Evolutionary conservation across 306 rosid genomes (phyloP).

Genomic region (Pyrus communis): DNA sequence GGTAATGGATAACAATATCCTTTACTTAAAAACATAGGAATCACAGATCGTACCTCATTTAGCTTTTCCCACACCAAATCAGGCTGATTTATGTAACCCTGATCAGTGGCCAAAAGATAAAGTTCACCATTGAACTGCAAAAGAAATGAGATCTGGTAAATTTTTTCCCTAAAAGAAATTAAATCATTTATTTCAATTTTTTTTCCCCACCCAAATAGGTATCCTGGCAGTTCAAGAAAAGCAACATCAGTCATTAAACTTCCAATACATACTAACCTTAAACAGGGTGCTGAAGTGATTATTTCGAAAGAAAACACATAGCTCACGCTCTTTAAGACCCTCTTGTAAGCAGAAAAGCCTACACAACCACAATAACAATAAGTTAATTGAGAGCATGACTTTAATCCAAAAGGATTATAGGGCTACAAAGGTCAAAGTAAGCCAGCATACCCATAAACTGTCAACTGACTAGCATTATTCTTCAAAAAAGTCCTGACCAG

Average conservation of each 20-base stretch:
- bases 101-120: conserved; percentile 96
- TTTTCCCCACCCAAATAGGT: neutral
- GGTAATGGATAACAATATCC: neutral
- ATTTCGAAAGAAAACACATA: conserved; percentile 93
- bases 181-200: neutral
- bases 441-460: conserved; percentile 65
- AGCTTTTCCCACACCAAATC: conserved; percentile 99
- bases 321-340: conserved; percentile 91
- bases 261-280: conserved; percentile 60
- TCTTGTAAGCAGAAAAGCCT: conserved; percentile 96
- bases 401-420: conserved; percentile 5
- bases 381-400: conserved; percentile 3
- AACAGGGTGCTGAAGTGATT: conserved; percentile 99
- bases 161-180: neutral
- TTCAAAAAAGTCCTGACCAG: conserved; percentile 70
- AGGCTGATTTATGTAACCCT: conserved; percentile 93
- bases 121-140: conserved; percentile 75
- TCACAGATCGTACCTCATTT: conserved; percentile 60
- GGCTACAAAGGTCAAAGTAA: conserved; percentile 1
- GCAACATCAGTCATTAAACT: conserved; percentile 8
- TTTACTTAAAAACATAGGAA: neutral
- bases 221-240: conserved; percentile 9
- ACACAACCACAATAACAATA: conserved; percentile 24
- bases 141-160: conserved; percentile 4
- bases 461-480: conserved; percentile 91